These are phyloP conservation scores for Oidiodendron maius DNA, from an alignment of 495 filamentous ascomycete species.

Conservation along the genomic window DNA sequence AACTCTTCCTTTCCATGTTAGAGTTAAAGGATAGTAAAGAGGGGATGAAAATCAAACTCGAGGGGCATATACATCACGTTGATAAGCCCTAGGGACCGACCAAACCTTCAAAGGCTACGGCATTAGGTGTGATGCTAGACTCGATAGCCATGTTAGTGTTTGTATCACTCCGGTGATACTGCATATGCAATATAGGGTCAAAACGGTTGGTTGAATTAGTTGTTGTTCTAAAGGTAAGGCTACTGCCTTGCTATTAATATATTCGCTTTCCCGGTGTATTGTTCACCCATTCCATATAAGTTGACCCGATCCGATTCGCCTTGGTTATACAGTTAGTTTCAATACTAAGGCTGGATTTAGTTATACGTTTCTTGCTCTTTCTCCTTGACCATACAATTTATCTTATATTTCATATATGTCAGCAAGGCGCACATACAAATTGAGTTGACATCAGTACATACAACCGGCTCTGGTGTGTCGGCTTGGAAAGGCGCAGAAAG, in stretches of 20 bases:
- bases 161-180: no score
- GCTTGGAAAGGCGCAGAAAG: background rate
- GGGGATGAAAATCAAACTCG: slow-evolving; percentile 32
- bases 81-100: no score
- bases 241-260: no score
- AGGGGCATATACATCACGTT: no score
- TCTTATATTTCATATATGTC: slow-evolving; percentile 53
- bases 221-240: no score
- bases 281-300: no score
- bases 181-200: no score
- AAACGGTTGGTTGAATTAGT: no score
- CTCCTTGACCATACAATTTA: slow-evolving; percentile 41
- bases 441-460: slow-evolving; percentile 41
- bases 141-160: slow-evolving; percentile 12
- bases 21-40: slow-evolving; percentile 35
- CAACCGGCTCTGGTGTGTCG: background rate
- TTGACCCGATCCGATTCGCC: no score
- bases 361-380: background rate
- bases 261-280: no score
- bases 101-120: slow-evolving; percentile 9
- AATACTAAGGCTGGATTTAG: no score
- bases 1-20: slow-evolving; percentile 48
- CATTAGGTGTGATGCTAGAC: slow-evolving; percentile 13
- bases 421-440: slow-evolving; percentile 60
- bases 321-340: no score